Evolutionary conservation across 305 asterid species (phyloP).

Genomic region (Stenogyne calaminthoides): DNA sequence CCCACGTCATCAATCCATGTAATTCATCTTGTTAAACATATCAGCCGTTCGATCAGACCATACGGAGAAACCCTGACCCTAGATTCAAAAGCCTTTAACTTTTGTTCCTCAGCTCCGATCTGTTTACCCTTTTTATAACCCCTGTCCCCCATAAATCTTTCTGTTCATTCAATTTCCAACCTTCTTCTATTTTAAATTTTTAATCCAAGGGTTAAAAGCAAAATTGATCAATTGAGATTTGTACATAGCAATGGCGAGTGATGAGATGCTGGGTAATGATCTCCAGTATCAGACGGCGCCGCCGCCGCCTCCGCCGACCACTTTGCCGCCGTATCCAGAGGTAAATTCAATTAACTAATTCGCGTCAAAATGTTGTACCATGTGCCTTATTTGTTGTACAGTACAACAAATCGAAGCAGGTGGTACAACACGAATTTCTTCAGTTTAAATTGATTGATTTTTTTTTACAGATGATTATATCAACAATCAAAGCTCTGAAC

Average conservation of each 20-base stretch:
- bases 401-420: too few relatives aligned
- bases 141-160: not conserved
- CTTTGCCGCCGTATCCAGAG: conserved; percentile 65
- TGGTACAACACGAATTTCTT: too few relatives aligned
- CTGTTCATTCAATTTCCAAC: not conserved
- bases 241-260: conserved; percentile 47
- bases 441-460: too few relatives aligned
- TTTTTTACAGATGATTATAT: conserved; percentile 55
- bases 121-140: conserved; percentile 35
- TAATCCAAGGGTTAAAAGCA: not conserved
- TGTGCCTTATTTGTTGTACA: too few relatives aligned
- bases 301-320: conserved; percentile 13
- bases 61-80: conserved; percentile 43
- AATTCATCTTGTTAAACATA: not conserved
- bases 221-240: not conserved
- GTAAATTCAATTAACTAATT: conserved; percentile 19
- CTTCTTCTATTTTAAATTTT: not conserved
- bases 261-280: conserved; percentile 32
- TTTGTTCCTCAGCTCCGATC: conserved; percentile 35
- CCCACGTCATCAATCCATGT: conserved; percentile 65
- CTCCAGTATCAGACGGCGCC: conserved; percentile 28
- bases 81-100: conserved; percentile 35
- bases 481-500: conserved; percentile 55
- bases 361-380: too few relatives aligned
- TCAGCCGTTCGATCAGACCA: conserved; percentile 39